Conservation (phyloP, 2,329 filamentous ascomycete species). For the Bipolaris zeicola region DNA sequence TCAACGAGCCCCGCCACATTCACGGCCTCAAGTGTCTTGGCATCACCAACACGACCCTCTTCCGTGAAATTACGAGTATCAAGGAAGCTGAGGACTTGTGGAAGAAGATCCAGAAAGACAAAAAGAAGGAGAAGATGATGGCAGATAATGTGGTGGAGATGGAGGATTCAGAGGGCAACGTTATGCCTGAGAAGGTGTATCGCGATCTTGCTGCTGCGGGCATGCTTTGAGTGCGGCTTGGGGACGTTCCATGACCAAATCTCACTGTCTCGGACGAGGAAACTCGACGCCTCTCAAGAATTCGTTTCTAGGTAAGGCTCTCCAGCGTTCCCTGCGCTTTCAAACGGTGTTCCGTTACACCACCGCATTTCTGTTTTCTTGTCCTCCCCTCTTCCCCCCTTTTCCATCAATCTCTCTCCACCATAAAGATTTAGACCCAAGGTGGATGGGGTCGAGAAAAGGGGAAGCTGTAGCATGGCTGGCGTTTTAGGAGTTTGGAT, state of each 20-base stretch:
- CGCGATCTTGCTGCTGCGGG: slow-evolving; percentile 93
- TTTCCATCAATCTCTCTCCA: background rate
- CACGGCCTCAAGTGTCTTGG: slow-evolving; percentile 93
- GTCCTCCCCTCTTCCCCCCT: background rate
- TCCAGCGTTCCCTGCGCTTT: background rate
- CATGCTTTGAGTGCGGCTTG: slow-evolving; percentile 51
- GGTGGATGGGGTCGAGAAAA: background rate
- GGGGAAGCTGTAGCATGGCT: background rate
- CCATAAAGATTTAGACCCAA: background rate
- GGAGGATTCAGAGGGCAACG: slow-evolving; percentile 96
- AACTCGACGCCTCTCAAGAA: background rate
- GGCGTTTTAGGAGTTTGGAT: background rate
- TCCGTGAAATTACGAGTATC: slow-evolving; percentile 92
- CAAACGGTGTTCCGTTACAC: background rate
- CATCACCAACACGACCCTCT: slow-evolving; percentile 87
- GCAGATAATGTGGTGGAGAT: slow-evolving; percentile 93
- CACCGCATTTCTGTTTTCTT: background rate
- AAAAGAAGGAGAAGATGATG: slow-evolving; percentile 75
- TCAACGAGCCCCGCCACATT: slow-evolving; percentile 90
- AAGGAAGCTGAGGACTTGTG: slow-evolving; percentile 86
- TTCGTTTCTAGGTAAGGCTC: background rate
- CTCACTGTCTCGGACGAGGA: background rate
- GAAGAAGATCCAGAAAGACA: slow-evolving; percentile 90
- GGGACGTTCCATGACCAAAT: background rate
- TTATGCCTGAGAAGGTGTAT: slow-evolving; percentile 99